Conservation (phyloP, 495 filamentous ascomycete genomes). For the Aspergillus biplanus region DNA sequence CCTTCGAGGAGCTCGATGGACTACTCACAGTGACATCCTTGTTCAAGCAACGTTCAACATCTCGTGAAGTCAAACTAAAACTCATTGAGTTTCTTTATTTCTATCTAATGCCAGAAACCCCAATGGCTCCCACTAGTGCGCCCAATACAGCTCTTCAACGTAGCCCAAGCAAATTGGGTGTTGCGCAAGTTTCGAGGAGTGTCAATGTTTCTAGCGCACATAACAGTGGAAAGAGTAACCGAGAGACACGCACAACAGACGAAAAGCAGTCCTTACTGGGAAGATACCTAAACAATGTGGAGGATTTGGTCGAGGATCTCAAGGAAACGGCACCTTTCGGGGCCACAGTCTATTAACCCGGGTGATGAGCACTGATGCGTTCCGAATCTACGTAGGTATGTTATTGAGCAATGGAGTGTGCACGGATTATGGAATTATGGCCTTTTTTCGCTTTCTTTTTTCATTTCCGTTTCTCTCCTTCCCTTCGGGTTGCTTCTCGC, state of each 20-base stretch:
- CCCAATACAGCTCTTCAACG: slow-evolving; percentile 58
- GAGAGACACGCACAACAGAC: slow-evolving; percentile 70
- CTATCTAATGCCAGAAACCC: slow-evolving; percentile 92
- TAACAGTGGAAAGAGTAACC: slow-evolving; percentile 38
- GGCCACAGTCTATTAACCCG: slow-evolving; percentile 44
- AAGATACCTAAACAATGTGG: slow-evolving; percentile 83
- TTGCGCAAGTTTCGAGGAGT: slow-evolving; percentile 40
- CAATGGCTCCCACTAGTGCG: slow-evolving; percentile 49
- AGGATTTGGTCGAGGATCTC: slow-evolving; percentile 88
- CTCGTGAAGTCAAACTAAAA: slow-evolving; percentile 86
- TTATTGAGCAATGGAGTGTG: slow-evolving; percentile 30
- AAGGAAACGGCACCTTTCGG: slow-evolving; percentile 69
- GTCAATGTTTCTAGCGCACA: slow-evolving; percentile 42
- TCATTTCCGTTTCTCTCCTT: slow-evolving; percentile 20
- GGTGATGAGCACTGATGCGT: slow-evolving; percentile 17
- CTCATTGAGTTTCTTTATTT: slow-evolving; percentile 96
- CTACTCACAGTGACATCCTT: slow-evolving; percentile 90
- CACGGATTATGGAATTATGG: slow-evolving; percentile 27
- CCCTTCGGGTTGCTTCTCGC: background rate
- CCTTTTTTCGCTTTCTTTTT: slow-evolving; percentile 11
- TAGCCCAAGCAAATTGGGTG: slow-evolving; percentile 71
- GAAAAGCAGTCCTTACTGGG: slow-evolving; percentile 87
- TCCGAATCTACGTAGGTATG: slow-evolving; percentile 15
- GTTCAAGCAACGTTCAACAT: slow-evolving; percentile 82
- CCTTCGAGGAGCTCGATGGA: slow-evolving; percentile 92